These are phyloP conservation scores for Isatis lusitanica DNA, from an alignment of 441 rosid genomes.

Conservation along the genomic window DNA sequence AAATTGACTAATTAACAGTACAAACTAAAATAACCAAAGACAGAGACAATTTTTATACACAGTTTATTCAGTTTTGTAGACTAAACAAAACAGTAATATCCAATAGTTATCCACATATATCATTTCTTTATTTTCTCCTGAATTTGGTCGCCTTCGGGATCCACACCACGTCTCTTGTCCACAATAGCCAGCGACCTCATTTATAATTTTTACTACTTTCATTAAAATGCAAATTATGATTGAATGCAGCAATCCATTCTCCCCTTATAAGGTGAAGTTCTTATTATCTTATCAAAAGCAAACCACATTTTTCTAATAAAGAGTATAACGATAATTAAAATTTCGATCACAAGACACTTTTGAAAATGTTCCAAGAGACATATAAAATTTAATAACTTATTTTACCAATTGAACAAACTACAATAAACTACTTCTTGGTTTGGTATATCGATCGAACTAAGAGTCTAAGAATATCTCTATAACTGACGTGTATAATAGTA, in stretches of 20 bases:
- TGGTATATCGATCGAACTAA: not conserved
- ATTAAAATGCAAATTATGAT: not conserved
- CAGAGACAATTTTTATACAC: not conserved
- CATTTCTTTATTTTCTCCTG: conserved; percentile 21
- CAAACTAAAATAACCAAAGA: conserved; percentile 24
- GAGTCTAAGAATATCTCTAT: not conserved
- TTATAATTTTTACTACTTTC: not conserved
- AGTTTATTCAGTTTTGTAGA: not conserved
- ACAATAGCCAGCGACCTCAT: conserved; percentile 1
- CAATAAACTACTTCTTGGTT: not conserved
- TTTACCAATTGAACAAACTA: conserved; percentile 1
- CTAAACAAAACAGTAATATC: conserved; percentile 11
- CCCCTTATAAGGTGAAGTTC: not conserved
- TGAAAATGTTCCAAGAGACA: not conserved
- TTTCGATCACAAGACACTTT: not conserved
- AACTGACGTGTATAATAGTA: not conserved
- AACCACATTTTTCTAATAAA: not conserved
- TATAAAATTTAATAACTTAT: not conserved
- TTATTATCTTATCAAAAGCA: not conserved
- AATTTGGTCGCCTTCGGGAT: conserved; percentile 34
- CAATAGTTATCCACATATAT: conserved; percentile 35
- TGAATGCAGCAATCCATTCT: not conserved
- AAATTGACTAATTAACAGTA: conserved; percentile 30
- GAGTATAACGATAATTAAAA: too few species aligned
- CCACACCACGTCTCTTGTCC: conserved; percentile 39